Evolutionary conservation across 2,329 filamentous ascomycete genomes (phyloP), one percentile per base, ranked within the genome.

Genomic region (Pleoardoris graminearum): DNA sequence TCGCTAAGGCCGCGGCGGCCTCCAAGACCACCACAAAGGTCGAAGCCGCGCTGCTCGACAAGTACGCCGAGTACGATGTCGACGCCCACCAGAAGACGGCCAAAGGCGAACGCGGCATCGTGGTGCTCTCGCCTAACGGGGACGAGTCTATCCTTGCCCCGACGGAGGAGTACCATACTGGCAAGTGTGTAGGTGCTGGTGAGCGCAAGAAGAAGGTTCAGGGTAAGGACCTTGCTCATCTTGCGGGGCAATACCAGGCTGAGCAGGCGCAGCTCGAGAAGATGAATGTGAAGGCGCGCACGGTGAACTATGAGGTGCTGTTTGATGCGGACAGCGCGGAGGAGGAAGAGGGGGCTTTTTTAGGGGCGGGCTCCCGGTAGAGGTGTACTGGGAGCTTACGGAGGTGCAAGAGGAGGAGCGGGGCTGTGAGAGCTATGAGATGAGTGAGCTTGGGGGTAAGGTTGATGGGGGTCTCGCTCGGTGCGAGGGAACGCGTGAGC

Each of bases 281-380:
- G 12, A 36, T 30, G 38, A 38, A 22, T 16, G 41, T 21, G 22
- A 33, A 51, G 32, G 41, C 17, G 12, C 22, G 16, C 12, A 22
- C 10, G 19, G 33, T 36, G 32, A 46, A 38, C 7, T 30, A 12
- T 16, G 48, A 51, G 4, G 4, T 51, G 23, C 30, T 50, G 19
- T 50, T 50, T 29, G 48, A 50, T 19, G 48, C 48, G 11, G 48
- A 50, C 27, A 29, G 7, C n/a, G 5, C 14, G 2, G 23, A 38
- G 10, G 42, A 45, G n/a, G 37, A 35, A 23, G 3, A 35, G 1
- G n/a, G 7, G 4, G 2, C 38, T 43, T 43, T 50, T 50, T 37
- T 50, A 43, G 38, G 29, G 19, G 17, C 6, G 6, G 6, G 48
- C 48, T 43, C 48, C 30, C 38, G 29, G 22, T 37, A 37, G 30